Evolutionary conservation across 306 rosid species (phyloP).

Genomic region (Castanea mollissima): DNA sequence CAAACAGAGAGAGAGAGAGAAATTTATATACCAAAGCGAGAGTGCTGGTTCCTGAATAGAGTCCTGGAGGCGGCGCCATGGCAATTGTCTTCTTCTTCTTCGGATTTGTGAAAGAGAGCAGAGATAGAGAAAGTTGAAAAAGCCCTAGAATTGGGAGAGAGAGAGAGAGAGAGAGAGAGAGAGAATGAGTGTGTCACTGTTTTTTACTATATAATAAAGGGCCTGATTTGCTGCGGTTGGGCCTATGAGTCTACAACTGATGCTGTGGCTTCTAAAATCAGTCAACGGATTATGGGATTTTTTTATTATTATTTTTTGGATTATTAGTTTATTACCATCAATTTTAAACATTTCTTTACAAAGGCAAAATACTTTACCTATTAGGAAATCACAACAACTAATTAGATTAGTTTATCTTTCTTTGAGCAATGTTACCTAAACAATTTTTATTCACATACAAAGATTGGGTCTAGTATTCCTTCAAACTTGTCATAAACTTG

Average conservation of each 20-base stretch:
- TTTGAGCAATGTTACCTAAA: accelerated
- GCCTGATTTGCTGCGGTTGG: too few species aligned
- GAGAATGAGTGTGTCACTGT: too few species aligned
- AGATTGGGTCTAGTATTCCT: accelerated
- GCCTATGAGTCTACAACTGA: too few species aligned
- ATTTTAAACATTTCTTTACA: too few species aligned
- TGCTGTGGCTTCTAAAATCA: too few species aligned
- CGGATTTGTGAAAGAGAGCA: not conserved
- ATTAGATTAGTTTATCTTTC: too few species aligned
- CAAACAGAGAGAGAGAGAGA: not conserved
- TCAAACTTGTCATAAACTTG: too few species aligned
- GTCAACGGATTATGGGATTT: too few species aligned
- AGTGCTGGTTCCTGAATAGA: constrained; percentile 90
- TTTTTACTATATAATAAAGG: too few species aligned
- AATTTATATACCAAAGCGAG: constrained; percentile 62
- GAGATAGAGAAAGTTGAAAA: not conserved
- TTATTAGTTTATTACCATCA: too few species aligned
- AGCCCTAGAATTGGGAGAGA: constrained; percentile 34
- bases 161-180: not conserved
- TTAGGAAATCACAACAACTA: accelerated
- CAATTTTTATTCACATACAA: too few species aligned
- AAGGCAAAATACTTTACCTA: accelerated
- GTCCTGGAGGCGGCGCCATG: constrained; percentile 88
- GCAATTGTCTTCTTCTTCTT: constrained; percentile 6
- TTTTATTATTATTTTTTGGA: too few species aligned